phyloP scores from a whole-genome alignment of 805 yeast genomes.

The Candida anglica region DNA sequence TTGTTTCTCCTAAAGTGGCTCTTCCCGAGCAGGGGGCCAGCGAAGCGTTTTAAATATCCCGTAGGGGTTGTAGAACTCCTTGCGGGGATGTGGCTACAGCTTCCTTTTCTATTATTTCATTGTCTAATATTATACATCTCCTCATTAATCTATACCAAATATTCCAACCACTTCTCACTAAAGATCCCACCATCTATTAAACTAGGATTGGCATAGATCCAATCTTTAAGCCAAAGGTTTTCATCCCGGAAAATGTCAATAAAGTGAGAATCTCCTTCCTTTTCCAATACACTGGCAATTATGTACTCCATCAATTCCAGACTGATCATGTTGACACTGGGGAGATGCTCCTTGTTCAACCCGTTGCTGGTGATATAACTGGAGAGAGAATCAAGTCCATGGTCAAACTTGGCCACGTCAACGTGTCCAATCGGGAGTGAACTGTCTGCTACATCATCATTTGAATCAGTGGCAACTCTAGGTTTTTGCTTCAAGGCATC shows the following conservation, averaged over 20 bases:
- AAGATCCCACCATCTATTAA: constrained; percentile 32
- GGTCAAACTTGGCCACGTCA: constrained; percentile 26
- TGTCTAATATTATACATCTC: too few relatives aligned
- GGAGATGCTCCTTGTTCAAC: constrained; percentile 14
- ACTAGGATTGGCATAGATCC: constrained; percentile 38
- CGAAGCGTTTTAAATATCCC: too few relatives aligned
- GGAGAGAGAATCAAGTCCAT: constrained; percentile 18
- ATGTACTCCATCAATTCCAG: constrained; percentile 31
- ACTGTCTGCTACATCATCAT: constrained; percentile 9
- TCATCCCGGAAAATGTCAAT: constrained; percentile 26
- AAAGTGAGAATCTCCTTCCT: constrained; percentile 17
- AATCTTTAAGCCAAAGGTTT: constrained; percentile 38
- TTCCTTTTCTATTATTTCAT: too few relatives aligned
- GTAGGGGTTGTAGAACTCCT: too few relatives aligned
- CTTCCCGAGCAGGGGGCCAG: too few relatives aligned
- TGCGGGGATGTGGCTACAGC: too few relatives aligned
- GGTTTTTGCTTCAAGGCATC: constrained; percentile 34
- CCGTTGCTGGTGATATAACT: constrained; percentile 15
- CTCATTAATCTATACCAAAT: constrained; percentile 23
- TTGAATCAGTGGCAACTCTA: constrained; percentile 9
- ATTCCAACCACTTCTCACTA: constrained; percentile 33
- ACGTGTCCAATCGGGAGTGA: constrained; percentile 32
- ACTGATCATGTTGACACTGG: constrained; percentile 25
- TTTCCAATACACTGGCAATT: constrained; percentile 19
- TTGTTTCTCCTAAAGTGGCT: too few relatives aligned